These are phyloP conservation scores for Talaromyces sp. DNA, from an alignment of 2,329 filamentous ascomycete species.

Conservation along the genomic window DNA sequence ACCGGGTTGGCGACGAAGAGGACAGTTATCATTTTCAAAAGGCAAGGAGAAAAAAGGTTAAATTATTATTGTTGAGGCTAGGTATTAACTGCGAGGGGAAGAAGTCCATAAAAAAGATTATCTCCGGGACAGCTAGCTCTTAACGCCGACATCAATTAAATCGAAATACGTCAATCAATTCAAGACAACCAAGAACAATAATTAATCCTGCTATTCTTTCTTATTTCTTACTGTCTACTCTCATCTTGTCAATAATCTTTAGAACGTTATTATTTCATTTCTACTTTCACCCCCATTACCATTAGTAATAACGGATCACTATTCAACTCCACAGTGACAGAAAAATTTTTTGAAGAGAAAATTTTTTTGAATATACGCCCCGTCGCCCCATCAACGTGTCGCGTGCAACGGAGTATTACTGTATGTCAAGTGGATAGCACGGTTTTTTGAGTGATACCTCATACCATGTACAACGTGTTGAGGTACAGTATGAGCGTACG, in stretches of 20 bases:
- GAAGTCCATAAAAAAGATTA: neutral
- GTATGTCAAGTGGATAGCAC: neutral
- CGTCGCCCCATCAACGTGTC: neutral
- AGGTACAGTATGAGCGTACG: neutral
- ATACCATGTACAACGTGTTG: neutral
- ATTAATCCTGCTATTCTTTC: neutral
- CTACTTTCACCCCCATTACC: neutral
- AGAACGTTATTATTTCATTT: neutral
- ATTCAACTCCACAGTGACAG: neutral
- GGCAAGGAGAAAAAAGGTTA: neutral
- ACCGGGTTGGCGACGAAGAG: conserved; percentile 9
- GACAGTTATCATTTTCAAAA: neutral
- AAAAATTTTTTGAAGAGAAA: neutral
- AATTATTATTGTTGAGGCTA: neutral
- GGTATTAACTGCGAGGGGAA: neutral
- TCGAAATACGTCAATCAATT: neutral
- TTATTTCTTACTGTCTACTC: neutral
- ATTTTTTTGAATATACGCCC: neutral
- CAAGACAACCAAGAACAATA: neutral
- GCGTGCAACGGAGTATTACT: neutral
- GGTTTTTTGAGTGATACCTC: neutral
- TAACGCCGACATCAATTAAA: neutral
- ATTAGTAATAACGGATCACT: neutral
- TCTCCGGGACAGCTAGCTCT: neutral
- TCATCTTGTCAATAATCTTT: neutral